These are phyloP conservation scores for Rhizopogon vesiculosus DNA, from an alignment of 768 basidiomycete species.

Conservation along the genomic window DNA sequence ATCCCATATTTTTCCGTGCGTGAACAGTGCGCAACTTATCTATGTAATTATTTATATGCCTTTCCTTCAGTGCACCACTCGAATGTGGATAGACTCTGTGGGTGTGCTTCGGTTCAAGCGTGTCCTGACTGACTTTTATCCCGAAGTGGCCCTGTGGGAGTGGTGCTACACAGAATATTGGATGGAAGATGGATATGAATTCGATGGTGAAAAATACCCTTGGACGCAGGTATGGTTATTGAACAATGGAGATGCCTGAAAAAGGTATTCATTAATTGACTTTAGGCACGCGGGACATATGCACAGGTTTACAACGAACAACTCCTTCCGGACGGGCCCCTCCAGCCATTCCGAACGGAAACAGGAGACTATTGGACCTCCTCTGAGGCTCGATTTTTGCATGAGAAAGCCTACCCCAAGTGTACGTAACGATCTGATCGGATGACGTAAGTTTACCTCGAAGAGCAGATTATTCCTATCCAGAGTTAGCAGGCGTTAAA, in stretches of 20 bases:
- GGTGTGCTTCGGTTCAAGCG: background rate
- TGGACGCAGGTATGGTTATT: constrained; percentile 19
- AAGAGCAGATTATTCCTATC: constrained; percentile 22
- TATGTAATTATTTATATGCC: background rate
- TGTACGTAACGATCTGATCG: constrained; percentile 3
- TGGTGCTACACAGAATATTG: constrained; percentile 25
- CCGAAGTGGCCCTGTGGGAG: constrained; percentile 23
- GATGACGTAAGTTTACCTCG: background rate
- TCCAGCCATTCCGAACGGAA: constrained; percentile 19
- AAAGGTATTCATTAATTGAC: background rate
- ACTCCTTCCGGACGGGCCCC: constrained; percentile 15
- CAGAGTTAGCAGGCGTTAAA: constrained; percentile 19
- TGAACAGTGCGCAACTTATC: background rate
- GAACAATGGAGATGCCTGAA: background rate
- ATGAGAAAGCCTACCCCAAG: constrained; percentile 15
- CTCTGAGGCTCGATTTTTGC: constrained; percentile 19
- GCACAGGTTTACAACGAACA: constrained; percentile 16
- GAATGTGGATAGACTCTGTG: constrained; percentile 20
- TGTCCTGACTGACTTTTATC: background rate
- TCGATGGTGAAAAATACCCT: constrained; percentile 6
- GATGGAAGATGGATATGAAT: constrained; percentile 20
- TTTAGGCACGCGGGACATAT: constrained; percentile 17
- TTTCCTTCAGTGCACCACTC: constrained; percentile 16
- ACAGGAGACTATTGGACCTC: constrained; percentile 21
- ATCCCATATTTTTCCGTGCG: constrained; percentile 22